Evolutionary conservation across 2,329 filamentous ascomycete species (phyloP).

Genomic region (Talaromyces sp.): DNA sequence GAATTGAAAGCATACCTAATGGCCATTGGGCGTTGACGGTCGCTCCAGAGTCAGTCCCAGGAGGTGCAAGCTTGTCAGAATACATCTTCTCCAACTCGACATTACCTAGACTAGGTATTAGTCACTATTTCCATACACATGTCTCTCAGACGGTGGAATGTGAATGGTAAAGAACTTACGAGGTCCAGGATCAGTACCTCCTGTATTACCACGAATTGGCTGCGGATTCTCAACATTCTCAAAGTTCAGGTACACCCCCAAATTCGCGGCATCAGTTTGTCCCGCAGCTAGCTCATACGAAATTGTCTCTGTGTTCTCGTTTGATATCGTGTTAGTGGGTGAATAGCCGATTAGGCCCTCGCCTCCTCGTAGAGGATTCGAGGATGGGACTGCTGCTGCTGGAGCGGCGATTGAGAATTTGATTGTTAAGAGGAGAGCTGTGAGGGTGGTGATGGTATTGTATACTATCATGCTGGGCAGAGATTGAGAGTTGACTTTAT

Average conservation of each 20-base stretch:
- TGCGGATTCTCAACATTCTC: conserved; percentile 52
- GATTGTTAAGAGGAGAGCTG: background rate
- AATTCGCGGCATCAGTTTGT: conserved; percentile 50
- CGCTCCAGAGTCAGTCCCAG: conserved; percentile 48
- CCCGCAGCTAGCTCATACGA: conserved; percentile 47
- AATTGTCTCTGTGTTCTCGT: conserved; percentile 36
- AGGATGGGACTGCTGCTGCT: conserved; percentile 20
- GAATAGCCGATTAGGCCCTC: conserved; percentile 40
- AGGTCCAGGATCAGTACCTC: conserved; percentile 53
- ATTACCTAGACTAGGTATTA: conserved; percentile 33
- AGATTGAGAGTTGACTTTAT: background rate
- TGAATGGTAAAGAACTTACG: conserved; percentile 25
- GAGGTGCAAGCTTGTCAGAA: conserved; percentile 54
- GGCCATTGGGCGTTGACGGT: conserved; percentile 52
- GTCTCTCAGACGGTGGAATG: background rate
- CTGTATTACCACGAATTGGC: conserved; percentile 53
- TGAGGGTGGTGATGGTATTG: background rate
- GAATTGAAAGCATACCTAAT: conserved; percentile 37
- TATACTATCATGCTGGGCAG: background rate
- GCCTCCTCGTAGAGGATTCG: conserved; percentile 29
- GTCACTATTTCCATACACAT: background rate
- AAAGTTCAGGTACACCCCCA: conserved; percentile 56
- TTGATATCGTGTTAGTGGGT: conserved; percentile 33
- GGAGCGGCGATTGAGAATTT: conserved; percentile 24
- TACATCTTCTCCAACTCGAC: conserved; percentile 54